Percentiles rank a stretch among this genome's conserved stretches.
These are phyloP conservation scores for Danielia reshetovae DNA, from an alignment of 805 yeast species.

Conservation along the genomic window DNA sequence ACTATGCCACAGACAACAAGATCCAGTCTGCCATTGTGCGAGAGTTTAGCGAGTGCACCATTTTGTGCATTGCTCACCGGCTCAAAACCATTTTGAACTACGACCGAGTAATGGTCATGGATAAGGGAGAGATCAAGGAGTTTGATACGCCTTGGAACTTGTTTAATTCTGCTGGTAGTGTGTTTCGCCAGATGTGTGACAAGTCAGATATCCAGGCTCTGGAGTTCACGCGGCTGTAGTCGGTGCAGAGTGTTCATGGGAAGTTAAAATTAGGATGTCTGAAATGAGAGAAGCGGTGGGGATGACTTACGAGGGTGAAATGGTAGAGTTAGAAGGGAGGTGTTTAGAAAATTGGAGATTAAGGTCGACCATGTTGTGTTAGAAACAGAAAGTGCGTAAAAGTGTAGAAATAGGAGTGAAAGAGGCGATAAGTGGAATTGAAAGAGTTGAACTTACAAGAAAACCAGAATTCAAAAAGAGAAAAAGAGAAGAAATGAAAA, in stretches of 20 bases:
- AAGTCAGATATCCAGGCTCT: conserved; percentile 35
- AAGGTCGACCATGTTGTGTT: too few relatives aligned
- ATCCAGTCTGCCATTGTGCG: conserved; percentile 56
- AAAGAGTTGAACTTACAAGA: too few relatives aligned
- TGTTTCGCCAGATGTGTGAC: conserved; percentile 55
- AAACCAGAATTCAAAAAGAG: too few relatives aligned
- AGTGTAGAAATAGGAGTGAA: too few relatives aligned
- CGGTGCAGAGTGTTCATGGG: not conserved
- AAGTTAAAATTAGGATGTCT: too few relatives aligned
- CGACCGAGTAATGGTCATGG: conserved; percentile 58
- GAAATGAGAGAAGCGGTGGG: too few relatives aligned
- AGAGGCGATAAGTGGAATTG: too few relatives aligned
- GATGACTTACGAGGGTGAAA: too few relatives aligned
- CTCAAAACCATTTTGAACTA: conserved; percentile 56
- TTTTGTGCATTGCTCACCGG: conserved; percentile 71
- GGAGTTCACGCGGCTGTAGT: not conserved
- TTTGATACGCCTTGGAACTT: conserved; percentile 50
- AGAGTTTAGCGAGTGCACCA: conserved; percentile 61
- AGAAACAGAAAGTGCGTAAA: too few relatives aligned
- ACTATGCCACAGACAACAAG: conserved; percentile 66
- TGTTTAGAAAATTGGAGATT: too few relatives aligned
- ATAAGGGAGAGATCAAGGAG: conserved; percentile 52
- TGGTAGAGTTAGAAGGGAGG: too few relatives aligned
- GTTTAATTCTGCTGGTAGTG: conserved; percentile 41
- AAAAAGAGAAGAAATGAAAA: too few relatives aligned